Evolutionary conservation across 2,329 filamentous ascomycete species (phyloP), one percentile per base, ranked within the genome.

Genomic region (Cladophialophora exuberans): DNA sequence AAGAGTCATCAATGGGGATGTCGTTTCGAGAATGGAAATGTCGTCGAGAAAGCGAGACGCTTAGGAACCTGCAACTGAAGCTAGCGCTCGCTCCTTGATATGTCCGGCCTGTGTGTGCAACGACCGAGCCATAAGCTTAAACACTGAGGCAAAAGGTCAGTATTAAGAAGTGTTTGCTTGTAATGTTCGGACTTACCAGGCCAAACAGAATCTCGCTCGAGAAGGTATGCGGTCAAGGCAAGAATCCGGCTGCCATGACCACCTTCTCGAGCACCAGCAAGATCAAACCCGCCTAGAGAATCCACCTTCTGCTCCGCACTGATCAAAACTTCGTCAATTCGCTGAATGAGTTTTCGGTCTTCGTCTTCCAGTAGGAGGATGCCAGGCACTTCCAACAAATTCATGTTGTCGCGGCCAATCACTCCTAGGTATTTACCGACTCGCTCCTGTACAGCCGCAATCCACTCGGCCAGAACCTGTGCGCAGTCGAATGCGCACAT

Each of bases 401-500:
- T 90, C 28, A 94, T 83, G 0, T 88, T 82, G 60, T 96, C 89
- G 55, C 88, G 86, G 10, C 93, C 93, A 1, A 97, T 80, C 4
- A 97, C 84, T 3, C 93, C 93, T 4, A 97, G 72, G 65, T 94
- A 96, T 3, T 85, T 85, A 0, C 93, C 93, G n/a, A 97, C 88
- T 6, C 94, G 87, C 67, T 97, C 92, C 70, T 99, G 94, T 3
- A 97, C 83, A 1, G 91, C 94, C 4, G 89, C 89, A 35, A 94
- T 83, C 93, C 93, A 99, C 72, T 97, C 93, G 0, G 90, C 90
- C 26, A 99, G 82, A 1, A 97, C 90, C 67, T 97, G 92, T 2
- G 90, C 88, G 67, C 93, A 97, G 67, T 97, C 93, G 66, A 96
- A 95, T 4, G 89, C 86, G 71, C 93, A 97, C 79, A 97, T 86